Evolutionary conservation across 176 grass and related monocot species (phyloP).

Genomic region (Cenchrus purpureus): DNA sequence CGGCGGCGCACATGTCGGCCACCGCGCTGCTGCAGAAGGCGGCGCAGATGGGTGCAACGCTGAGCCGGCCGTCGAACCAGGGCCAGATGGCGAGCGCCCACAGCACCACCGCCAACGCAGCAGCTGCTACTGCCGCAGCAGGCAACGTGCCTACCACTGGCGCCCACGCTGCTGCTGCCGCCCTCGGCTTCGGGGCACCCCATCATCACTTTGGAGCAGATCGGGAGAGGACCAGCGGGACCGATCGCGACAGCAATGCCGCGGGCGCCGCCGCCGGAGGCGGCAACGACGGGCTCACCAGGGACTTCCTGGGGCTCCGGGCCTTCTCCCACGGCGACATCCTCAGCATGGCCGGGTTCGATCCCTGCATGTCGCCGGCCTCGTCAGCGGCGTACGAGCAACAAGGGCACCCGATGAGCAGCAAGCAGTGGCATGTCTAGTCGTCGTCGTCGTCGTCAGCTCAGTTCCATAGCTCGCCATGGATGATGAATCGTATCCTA

Average conservation of each 20-base stretch:
- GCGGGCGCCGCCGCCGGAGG: neutral
- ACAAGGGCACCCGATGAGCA: constrained; percentile 52
- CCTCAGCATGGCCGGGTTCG: constrained; percentile 71
- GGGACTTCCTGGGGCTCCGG: constrained; percentile 88
- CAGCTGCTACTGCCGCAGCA: constrained; percentile 45
- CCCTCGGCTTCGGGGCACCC: constrained; percentile 29
- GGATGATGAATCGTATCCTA: neutral
- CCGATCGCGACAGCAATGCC: constrained; percentile 29
- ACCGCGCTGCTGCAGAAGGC: constrained; percentile 98
- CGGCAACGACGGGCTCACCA: constrained; percentile 66
- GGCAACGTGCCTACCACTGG: constrained; percentile 32
- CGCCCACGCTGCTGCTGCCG: constrained; percentile 44
- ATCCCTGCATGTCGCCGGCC: constrained; percentile 66
- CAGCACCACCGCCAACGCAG: constrained; percentile 36
- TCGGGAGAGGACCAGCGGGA: neutral
- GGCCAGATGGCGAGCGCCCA: constrained; percentile 73
- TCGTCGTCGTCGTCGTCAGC: neutral
- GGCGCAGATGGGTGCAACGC: constrained; percentile 90
- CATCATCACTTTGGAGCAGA: constrained; percentile 19
- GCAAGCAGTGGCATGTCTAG: constrained; percentile 77
- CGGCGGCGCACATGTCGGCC: constrained; percentile 89
- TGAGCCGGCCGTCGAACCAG: constrained; percentile 67
- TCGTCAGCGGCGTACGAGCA: constrained; percentile 66
- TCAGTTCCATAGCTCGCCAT: neutral
- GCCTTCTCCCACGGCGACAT: constrained; percentile 82